Evolutionary conservation across 352 stramenopile species (phyloP), one percentile per base, ranked within the genome.

Genomic region (Paralagenidium karlingii): DNA sequence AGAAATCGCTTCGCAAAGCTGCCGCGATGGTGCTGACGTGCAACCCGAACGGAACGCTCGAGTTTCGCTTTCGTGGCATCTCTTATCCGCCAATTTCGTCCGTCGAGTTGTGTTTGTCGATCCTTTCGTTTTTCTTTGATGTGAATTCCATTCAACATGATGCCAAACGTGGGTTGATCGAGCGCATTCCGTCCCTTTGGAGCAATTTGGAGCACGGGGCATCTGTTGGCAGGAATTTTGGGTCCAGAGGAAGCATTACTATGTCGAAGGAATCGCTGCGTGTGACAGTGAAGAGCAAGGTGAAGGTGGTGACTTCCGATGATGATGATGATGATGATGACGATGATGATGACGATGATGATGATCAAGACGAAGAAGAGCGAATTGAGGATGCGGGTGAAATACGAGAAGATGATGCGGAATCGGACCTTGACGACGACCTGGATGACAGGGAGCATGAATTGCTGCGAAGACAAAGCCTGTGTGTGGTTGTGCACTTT

Each of bases 1-100:
- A 89, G 18, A 86, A 86, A 40, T 89, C 75, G 8, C 43, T 89
- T 6, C 75, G 75, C 42, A 89, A 89, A 49, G 73, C 71, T 7
- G 71, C 85, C 38, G 84, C 68, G 10, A 83, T 85, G 63, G 70
- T 89, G 33, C 53, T 83, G 33, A 63, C 65, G 7, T 58, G 85
- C 34, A 58, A 80, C 24, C 65, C 78, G 12, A 67, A 83, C 18
- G 51, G 45, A 1, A 60, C 60, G 5, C 68, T 89, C 27, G 75
- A 89, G 44, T 86, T 79, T 28, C 69, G 71, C 20, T 37, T 83
- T 2, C 70, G 74, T 12, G 68, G 71, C 0, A 59, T 80, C 32
- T 49, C 75, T 33, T 85, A 85, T 40, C 75, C 71, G 13, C 74
- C 71, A 7, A 81, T 89, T 24, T 62, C 64, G 12, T 85, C 75